Percentiles rank a stretch among this genome's conserved stretches.
Conservation (phyloP, 2,329 filamentous ascomycete genomes). For the Macrophomina tecta region DNA sequence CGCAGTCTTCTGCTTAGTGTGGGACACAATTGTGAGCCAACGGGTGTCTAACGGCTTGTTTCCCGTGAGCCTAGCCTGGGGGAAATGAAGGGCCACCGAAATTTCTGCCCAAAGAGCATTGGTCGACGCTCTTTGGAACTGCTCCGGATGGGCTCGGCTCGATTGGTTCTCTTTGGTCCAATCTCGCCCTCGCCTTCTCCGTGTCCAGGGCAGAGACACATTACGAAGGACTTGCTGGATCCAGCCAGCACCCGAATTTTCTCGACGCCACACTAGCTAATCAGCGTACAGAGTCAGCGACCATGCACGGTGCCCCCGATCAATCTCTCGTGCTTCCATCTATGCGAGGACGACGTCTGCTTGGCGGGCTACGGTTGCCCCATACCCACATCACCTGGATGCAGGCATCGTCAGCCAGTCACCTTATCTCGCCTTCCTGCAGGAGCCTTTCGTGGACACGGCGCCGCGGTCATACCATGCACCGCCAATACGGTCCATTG, state of each 20-base stretch:
- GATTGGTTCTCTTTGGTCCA: neutral
- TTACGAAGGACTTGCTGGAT: slow-evolving; percentile 28
- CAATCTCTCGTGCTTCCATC: slow-evolving; percentile 28
- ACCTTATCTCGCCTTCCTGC: slow-evolving; percentile 55
- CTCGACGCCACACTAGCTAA: slow-evolving; percentile 29
- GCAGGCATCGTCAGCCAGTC: slow-evolving; percentile 51
- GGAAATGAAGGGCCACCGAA: slow-evolving; percentile 23
- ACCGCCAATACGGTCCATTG: slow-evolving; percentile 44
- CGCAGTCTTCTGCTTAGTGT: slow-evolving; percentile 20
- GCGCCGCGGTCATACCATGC: slow-evolving; percentile 44
- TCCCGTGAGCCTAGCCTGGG: slow-evolving; percentile 20
- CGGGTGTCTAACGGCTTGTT: slow-evolving; percentile 24
- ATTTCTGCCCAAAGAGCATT: slow-evolving; percentile 32
- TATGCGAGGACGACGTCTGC: slow-evolving; percentile 27
- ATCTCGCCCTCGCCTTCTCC: slow-evolving; percentile 7
- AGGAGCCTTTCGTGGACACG: slow-evolving; percentile 42
- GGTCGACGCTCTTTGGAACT: slow-evolving; percentile 33
- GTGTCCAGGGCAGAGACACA: slow-evolving; percentile 19
- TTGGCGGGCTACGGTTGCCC: slow-evolving; percentile 23
- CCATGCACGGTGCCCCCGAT: slow-evolving; percentile 26
- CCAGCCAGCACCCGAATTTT: slow-evolving; percentile 27
- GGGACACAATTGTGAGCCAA: slow-evolving; percentile 24
- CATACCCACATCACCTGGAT: slow-evolving; percentile 38
- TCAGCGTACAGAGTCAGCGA: slow-evolving; percentile 27
- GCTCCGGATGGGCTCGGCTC: slow-evolving; percentile 27